Conservation (phyloP, 2,329 filamentous ascomycete genomes). For the Emergomyces orientalis region DNA sequence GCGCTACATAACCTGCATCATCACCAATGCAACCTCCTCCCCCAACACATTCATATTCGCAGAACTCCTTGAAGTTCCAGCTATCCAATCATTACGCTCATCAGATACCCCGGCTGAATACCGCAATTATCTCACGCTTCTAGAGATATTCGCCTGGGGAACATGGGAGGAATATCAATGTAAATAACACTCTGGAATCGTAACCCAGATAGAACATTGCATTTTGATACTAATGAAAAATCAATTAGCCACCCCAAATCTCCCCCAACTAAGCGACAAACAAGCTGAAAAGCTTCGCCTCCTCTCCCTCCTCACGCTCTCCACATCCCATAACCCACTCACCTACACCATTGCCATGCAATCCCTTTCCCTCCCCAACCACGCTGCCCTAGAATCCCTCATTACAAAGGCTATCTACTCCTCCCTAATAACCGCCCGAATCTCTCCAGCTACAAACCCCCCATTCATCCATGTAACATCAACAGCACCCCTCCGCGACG, state of each 20-base stretch:
- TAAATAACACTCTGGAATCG: conserved; percentile 29
- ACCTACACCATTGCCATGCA: conserved; percentile 61
- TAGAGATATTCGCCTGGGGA: conserved; percentile 87
- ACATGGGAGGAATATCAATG: conserved; percentile 71
- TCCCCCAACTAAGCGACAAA: conserved; percentile 61
- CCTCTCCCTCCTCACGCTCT: conserved; percentile 76
- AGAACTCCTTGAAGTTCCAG: conserved; percentile 74
- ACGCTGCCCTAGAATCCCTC: conserved; percentile 70
- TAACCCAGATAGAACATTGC: conserved; percentile 38
- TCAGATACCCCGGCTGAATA: conserved; percentile 51
- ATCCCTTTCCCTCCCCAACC: conserved; percentile 56
- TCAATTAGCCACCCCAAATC: conserved; percentile 38
- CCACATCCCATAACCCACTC: conserved; percentile 57
- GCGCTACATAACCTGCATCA: conserved; percentile 73
- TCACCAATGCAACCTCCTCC: conserved; percentile 79
- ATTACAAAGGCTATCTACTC: conserved; percentile 83
- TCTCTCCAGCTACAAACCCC: conserved; percentile 76
- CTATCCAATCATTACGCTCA: conserved; percentile 62
- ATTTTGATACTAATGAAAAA: neutral
- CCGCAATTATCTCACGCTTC: conserved; percentile 54
- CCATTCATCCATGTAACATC: conserved; percentile 67
- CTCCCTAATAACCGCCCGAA: conserved; percentile 68
- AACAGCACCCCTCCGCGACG: conserved; percentile 77
- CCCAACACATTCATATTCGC: conserved; percentile 87
- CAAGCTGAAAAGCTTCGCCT: conserved; percentile 83